A percentile compares a stretch with the other conserved stretches of the same genome.
These are phyloP conservation scores for Sesbania bispinosa DNA, from an alignment of 306 rosid species.

Conservation along the genomic window DNA sequence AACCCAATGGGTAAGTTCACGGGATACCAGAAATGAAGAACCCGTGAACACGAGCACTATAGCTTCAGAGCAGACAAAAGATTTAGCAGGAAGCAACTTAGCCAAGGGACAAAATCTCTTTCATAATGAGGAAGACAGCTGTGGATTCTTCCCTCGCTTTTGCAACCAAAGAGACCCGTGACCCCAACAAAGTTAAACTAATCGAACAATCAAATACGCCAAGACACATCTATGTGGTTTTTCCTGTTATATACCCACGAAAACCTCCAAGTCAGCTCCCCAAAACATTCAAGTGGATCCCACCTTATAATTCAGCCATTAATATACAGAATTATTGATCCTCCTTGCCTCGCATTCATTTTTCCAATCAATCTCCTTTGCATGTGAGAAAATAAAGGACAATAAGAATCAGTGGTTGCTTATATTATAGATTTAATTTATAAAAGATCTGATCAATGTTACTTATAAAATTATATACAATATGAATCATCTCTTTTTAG, in stretches of 20 bases:
- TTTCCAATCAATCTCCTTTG: constrained; percentile 8
- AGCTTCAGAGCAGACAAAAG: constrained; percentile 24
- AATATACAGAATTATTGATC: constrained; percentile 3
- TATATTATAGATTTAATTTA: background rate
- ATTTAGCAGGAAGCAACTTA: constrained; percentile 17
- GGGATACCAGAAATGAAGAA: constrained; percentile 21
- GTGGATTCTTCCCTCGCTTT: constrained; percentile 28
- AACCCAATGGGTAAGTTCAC: constrained; percentile 29
- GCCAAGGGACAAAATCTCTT: constrained; percentile 36
- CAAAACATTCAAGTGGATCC: background rate
- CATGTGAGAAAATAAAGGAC: constrained; percentile 11
- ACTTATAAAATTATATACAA: background rate
- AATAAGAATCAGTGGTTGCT: background rate
- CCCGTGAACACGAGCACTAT: constrained; percentile 39
- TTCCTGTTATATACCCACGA: background rate
- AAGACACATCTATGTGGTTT: background rate
- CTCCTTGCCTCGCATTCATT: background rate
- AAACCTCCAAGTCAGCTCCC: background rate
- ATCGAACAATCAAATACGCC: constrained; percentile 26
- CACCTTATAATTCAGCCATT: background rate
- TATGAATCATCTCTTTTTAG: background rate
- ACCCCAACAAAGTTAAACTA: constrained; percentile 26
- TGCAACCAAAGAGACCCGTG: constrained; percentile 34
- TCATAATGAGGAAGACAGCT: constrained; percentile 26
- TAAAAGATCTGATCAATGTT: background rate